A percentile compares a stretch with the other conserved stretches of the same genome.
phyloP scores from a whole-genome alignment of 2,329 filamentous ascomycete species.

The Colletotrichum filicis region DNA sequence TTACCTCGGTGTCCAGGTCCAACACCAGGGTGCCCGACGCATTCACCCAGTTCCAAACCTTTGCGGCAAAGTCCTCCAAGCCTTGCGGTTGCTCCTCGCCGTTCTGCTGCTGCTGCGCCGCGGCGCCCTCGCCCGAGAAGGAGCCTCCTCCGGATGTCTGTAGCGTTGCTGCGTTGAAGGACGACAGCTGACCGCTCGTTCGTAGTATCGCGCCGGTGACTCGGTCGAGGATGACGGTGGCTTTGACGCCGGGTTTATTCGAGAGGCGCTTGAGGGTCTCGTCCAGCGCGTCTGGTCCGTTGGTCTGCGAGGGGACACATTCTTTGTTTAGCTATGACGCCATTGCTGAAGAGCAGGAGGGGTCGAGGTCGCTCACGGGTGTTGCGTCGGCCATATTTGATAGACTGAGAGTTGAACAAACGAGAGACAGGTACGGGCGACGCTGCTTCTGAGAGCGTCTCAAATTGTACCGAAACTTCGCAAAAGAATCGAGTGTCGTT shows the following conservation, averaged over 20 bases:
- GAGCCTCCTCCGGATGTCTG: constrained; percentile 38
- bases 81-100: constrained; percentile 58
- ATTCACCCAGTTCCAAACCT: constrained; percentile 82
- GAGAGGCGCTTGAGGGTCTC: constrained; percentile 76
- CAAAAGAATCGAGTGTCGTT: not conserved
- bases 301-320: constrained; percentile 44
- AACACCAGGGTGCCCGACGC: constrained; percentile 76
- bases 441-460: not conserved
- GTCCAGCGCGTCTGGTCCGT: constrained; percentile 70
- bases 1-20: constrained; percentile 77
- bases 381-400: constrained; percentile 38
- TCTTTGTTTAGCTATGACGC: constrained; percentile 33
- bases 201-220: constrained; percentile 79
- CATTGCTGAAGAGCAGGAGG: constrained; percentile 14
- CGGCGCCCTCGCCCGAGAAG: constrained; percentile 57
- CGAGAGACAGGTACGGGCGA: not conserved
- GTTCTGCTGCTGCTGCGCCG: constrained; percentile 47
- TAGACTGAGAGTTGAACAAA: not conserved
- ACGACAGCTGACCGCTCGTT: constrained; percentile 75
- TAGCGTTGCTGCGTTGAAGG: constrained; percentile 49
- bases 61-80: constrained; percentile 77
- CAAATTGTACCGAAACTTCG: not conserved
- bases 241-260: constrained; percentile 83
- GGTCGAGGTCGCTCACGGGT: constrained; percentile 30
- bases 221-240: constrained; percentile 80